Evolutionary conservation across 1,139 yeast genomes (phyloP), one percentile per base, ranked within the genome.

Genomic region (Geotrichum bryndzae): DNA sequence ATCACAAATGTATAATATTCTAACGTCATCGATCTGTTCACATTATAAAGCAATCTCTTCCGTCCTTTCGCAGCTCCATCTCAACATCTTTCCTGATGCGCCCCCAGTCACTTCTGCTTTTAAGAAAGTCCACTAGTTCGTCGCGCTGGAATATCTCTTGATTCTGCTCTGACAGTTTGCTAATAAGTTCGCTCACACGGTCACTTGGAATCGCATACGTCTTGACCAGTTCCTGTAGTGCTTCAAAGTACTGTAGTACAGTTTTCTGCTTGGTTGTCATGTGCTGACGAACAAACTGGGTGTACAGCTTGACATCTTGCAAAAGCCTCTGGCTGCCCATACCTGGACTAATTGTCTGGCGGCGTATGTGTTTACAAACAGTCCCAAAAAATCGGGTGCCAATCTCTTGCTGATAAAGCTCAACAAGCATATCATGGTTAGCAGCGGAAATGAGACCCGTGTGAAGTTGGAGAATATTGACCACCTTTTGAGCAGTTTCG

Each of bases 381-480:
- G 86, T 79, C 54, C 84, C 86, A 70, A 90, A 91, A 66, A 94
- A 87, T 57, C 99, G 74, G 70, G 90, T 90, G 0, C 96, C 97
- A 51, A 94, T 85, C 71, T 94, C 99, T 71, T 91, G 96, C 68
- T 92, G 96, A 71, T 91, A 94, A 0, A 94, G 96, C 69, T 92
- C 98, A 33, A 92, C 83, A 8, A 95, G 87, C 0, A 91, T 83
- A 69, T 87, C 89, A 63, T 94, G 98, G 0, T 97, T 90, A 25
- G 96, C 84, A 2, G 92, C 96, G 23, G 84, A 85, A 58, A 94
- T 77, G 58, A 92, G 76, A 63, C 84, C 84, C 66, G 92, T 85
- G 71, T 92, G 96, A n/a, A 85, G 83, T 23, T 83, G 82, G 59
- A 94, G 75, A 29, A 91, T 77, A 31, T 80, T 78, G 0, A 90